phyloP scores from a whole-genome alignment of 2,329 filamentous ascomycete species.

The Aspergillus quadrilineatus region DNA sequence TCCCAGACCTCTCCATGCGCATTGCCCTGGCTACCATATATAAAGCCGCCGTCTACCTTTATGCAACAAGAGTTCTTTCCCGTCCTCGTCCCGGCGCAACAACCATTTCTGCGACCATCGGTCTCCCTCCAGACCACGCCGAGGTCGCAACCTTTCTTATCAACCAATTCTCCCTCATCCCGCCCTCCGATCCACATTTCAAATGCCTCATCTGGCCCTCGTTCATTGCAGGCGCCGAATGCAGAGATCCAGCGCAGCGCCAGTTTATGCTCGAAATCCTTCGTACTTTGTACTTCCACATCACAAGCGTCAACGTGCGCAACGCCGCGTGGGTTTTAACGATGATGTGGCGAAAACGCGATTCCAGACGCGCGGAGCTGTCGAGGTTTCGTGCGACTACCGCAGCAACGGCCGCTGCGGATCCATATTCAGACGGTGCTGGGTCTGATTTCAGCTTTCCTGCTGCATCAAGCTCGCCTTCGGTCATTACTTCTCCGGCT shows the following conservation, averaged over 20 bases:
- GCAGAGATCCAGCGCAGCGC: conserved; percentile 32
- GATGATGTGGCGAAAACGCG: conserved; percentile 43
- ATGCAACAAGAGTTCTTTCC: conserved; percentile 40
- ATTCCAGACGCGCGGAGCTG: conserved; percentile 27
- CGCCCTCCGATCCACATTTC: conserved; percentile 38
- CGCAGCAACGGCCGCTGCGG: background rate
- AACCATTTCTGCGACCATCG: conserved; percentile 25
- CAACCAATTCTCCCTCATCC: conserved; percentile 37
- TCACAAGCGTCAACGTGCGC: conserved; percentile 40
- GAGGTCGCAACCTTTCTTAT: conserved; percentile 34
- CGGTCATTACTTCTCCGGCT: background rate
- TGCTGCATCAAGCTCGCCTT: background rate
- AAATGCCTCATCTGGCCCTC: conserved; percentile 47
- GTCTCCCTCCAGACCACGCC: conserved; percentile 31
- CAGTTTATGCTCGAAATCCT: conserved; percentile 35
- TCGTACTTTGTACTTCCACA: conserved; percentile 34
- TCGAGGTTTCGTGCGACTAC: background rate
- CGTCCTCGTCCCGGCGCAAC: conserved; percentile 25
- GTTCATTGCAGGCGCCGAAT: conserved; percentile 46
- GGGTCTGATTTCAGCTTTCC: background rate
- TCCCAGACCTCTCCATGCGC: conserved; percentile 48
- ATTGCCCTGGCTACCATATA: conserved; percentile 48
- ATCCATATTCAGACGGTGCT: background rate
- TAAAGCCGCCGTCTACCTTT: conserved; percentile 42
- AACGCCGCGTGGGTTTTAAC: conserved; percentile 42